Evolutionary conservation across 179 eudicot species (phyloP).

Genomic region (Silene coronaria): DNA sequence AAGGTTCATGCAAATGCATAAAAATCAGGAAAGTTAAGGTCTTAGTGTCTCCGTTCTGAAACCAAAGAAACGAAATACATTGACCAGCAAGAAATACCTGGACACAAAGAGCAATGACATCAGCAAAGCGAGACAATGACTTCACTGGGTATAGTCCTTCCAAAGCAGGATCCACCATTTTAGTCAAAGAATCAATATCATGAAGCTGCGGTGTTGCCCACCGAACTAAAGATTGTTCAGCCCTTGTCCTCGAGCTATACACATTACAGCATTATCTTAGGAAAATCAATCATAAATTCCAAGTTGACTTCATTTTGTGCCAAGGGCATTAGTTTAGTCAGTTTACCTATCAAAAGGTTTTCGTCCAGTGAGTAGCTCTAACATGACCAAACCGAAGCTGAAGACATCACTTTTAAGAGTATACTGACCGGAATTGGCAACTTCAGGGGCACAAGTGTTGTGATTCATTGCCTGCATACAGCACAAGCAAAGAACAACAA

Average conservation of each 20-base stretch:
- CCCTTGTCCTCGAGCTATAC: constrained; percentile 35
- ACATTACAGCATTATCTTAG: not conserved
- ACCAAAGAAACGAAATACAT: too few species aligned
- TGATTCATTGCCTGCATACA: constrained; percentile 50
- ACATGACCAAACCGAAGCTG: constrained; percentile 50
- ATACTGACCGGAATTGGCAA: constrained; percentile 45
- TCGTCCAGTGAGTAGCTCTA: constrained; percentile 47
- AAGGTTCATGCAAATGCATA: not conserved
- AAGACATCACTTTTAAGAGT: constrained; percentile 45
- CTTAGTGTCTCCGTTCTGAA: too few species aligned
- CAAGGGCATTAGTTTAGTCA: not conserved
- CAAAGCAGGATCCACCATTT: constrained; percentile 46
- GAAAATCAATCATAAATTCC: not conserved
- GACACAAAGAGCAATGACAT: constrained; percentile 48
- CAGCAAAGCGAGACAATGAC: constrained; percentile 50
- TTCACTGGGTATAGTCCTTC: constrained; percentile 50
- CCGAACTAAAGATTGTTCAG: constrained; percentile 43
- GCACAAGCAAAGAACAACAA: not conserved
- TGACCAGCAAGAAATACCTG: constrained; percentile 29
- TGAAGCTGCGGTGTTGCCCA: constrained; percentile 56
- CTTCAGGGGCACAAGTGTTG: constrained; percentile 58
- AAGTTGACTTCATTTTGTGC: not conserved
- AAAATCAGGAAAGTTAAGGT: not conserved
- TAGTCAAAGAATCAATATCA: constrained; percentile 44
- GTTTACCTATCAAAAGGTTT: constrained; percentile 47